Evolutionary conservation across 345 rosid genomes (phyloP), one percentile per base, ranked within the genome.

Genomic region (Euphorbia lathyris): DNA sequence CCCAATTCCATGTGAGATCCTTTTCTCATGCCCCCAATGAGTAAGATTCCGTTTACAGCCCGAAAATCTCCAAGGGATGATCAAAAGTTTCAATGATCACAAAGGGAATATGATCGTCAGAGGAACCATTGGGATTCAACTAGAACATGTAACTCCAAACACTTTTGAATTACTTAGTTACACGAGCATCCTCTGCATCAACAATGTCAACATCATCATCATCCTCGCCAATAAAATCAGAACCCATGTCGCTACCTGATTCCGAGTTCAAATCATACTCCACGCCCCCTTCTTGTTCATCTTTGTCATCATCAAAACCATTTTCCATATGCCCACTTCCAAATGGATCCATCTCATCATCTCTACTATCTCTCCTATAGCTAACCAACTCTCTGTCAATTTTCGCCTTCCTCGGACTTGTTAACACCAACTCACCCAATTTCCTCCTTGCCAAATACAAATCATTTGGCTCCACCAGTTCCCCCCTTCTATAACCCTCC

Each of bases 401-500:
- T 53, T 77, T 86, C 0, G 83, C 89, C 72, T 83, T 90, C 81
- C 97, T 89, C 17, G 95, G 89, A 69, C 94, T 89, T 73, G 81
- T 23, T 82, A 89, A 74, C 60, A 95, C 90, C 76, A 95, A 80
- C 76, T 86, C 96, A 13, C 84, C 91, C 83, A 95, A 79, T 68
- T 74, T 92, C 77, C 98, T 87, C 81, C 97, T 83, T 0, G 96
- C 95, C 80, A 87, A 78, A 75, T 94, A 91, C 76, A 94, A 77
- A 67, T 80, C 85, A 80, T 93, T 89, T 0, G 95, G 96, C 68
- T 90, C 94, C 8, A 89, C 68, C 77, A 95, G 62, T 73, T 90
- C 93, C 63, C 98, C 97, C 70, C 67, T 95, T 84, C 78, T 84
- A 83, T 87, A 92, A 2, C 84, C 88, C 79, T 95, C 98, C 80